A percentile compares a stretch with the other conserved stretches of the same genome.
Evolutionary conservation across 2,329 filamentous ascomycete species (phyloP).

Genomic region (Botrytis squamosa): DNA sequence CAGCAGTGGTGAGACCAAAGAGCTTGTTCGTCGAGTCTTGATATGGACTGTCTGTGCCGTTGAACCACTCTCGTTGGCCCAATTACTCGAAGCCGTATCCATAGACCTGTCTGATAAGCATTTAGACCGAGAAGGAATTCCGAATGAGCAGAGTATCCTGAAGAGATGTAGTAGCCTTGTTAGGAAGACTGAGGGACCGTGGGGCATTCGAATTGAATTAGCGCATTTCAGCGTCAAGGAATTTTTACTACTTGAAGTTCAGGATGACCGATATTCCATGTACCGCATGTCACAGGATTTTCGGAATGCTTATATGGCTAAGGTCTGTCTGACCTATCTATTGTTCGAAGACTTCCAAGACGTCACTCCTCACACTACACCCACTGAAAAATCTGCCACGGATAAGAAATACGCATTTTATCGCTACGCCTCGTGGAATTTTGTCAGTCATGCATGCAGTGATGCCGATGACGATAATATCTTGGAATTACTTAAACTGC

Average conservation of each 20-base stretch:
- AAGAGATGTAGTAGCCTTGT: conserved; percentile 33
- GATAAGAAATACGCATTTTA: too few species aligned
- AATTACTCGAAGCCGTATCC: conserved; percentile 27
- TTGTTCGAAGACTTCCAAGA: not conserved
- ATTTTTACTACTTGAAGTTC: conserved; percentile 24
- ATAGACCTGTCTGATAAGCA: conserved; percentile 17
- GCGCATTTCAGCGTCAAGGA: conserved; percentile 36
- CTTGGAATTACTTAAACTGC: not conserved
- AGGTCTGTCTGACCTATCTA: not conserved
- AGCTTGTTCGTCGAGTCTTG: conserved; percentile 28
- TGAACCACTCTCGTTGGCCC: conserved; percentile 10
- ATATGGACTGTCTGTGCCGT: conserved; percentile 25
- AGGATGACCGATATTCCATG: not conserved
- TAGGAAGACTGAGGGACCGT: conserved; percentile 16
- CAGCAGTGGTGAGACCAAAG: conserved; percentile 25
- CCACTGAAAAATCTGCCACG: too few species aligned
- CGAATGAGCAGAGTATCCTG: conserved; percentile 28
- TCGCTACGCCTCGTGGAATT: too few species aligned
- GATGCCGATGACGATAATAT: too few species aligned
- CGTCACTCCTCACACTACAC: too few species aligned
- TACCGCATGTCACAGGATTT: not conserved
- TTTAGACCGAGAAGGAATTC: conserved; percentile 26
- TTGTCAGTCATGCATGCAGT: too few species aligned
- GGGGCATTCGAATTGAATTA: conserved; percentile 25
- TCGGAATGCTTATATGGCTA: not conserved